A percentile compares a stretch with the other conserved stretches of the same genome.
phyloP scores from a whole-genome alignment of 1,139 yeast genomes.

The Taphrina communis region DNA sequence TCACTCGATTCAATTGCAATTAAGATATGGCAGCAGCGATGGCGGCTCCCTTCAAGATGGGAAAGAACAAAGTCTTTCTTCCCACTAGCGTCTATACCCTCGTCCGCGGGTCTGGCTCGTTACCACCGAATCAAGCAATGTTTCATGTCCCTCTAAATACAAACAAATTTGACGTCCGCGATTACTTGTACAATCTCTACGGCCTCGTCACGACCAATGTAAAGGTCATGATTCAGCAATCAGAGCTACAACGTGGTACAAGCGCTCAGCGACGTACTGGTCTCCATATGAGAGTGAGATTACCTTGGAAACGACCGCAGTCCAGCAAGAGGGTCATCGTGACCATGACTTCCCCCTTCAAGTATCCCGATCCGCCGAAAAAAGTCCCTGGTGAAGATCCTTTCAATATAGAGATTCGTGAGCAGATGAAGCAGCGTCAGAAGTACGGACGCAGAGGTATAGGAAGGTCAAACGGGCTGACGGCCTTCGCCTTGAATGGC shows the following conservation, averaged over 20 bases:
- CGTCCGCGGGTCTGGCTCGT: slow-evolving; percentile 45
- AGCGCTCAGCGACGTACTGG: slow-evolving; percentile 31
- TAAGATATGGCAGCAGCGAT: slow-evolving; percentile 12
- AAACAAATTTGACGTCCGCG: slow-evolving; percentile 48
- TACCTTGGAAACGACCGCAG: slow-evolving; percentile 32
- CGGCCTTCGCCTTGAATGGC: slow-evolving; percentile 24
- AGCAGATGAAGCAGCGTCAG: slow-evolving; percentile 20
- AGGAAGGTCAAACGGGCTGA: slow-evolving; percentile 11
- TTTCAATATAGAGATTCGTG: slow-evolving; percentile 17
- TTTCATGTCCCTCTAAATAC: slow-evolving; percentile 47
- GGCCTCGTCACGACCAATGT: slow-evolving; percentile 47
- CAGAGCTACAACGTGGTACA: slow-evolving; percentile 34
- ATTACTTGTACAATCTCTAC: slow-evolving; percentile 48
- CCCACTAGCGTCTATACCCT: slow-evolving; percentile 46
- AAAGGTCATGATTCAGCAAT: slow-evolving; percentile 43
- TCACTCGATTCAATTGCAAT: no score
- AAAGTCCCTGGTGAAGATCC: slow-evolving; percentile 17
- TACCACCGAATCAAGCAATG: slow-evolving; percentile 47
- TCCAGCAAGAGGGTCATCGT: slow-evolving; percentile 46
- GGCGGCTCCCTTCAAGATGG: slow-evolving; percentile 45
- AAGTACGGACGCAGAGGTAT: slow-evolving; percentile 30
- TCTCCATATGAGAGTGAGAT: slow-evolving; percentile 38
- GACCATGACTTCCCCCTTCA: slow-evolving; percentile 49
- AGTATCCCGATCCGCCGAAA: slow-evolving; percentile 26
- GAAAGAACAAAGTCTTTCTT: slow-evolving; percentile 46